A percentile compares a stretch with the other conserved stretches of the same genome.
Evolutionary conservation across 2,329 filamentous ascomycete species (phyloP).

Genomic region (Aspergillus texensis): DNA sequence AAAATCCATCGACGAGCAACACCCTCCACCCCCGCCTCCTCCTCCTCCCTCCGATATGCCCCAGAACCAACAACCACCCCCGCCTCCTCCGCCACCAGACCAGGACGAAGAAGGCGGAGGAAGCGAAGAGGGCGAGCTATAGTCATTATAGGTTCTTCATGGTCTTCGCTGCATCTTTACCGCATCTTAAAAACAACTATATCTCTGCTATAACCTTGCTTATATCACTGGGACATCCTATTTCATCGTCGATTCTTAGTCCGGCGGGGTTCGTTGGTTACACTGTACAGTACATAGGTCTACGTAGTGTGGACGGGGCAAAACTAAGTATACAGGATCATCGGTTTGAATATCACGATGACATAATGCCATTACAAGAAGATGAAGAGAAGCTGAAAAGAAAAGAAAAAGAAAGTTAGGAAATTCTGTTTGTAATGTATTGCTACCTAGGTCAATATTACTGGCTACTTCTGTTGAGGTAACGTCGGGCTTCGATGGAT

Average conservation of each 20-base stretch:
- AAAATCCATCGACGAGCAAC: conserved; percentile 11
- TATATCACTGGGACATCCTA: neutral
- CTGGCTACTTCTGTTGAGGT: neutral
- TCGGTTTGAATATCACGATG: neutral
- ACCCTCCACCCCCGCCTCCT: conserved; percentile 12
- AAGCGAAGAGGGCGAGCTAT: conserved; percentile 49
- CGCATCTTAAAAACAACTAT: neutral
- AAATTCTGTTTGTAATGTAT: neutral
- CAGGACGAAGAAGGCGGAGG: conserved; percentile 38
- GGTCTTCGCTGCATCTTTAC: too few relatives aligned
- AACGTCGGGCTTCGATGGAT: too few relatives aligned
- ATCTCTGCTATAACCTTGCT: neutral
- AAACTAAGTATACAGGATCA: neutral
- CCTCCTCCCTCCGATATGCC: conserved; percentile 10
- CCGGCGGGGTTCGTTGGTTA: neutral
- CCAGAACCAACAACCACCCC: conserved; percentile 1
- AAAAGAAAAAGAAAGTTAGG: neutral
- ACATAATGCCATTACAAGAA: neutral
- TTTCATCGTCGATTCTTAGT: neutral
- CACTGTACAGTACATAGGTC: neutral
- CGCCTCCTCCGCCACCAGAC: conserved; percentile 11
- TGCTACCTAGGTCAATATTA: neutral
- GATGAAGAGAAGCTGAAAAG: neutral
- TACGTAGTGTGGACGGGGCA: neutral
- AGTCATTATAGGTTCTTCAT: neutral